Conservation (phyloP, 2,329 filamentous ascomycete species). For the Arthrobotrys sinensis region DNA sequence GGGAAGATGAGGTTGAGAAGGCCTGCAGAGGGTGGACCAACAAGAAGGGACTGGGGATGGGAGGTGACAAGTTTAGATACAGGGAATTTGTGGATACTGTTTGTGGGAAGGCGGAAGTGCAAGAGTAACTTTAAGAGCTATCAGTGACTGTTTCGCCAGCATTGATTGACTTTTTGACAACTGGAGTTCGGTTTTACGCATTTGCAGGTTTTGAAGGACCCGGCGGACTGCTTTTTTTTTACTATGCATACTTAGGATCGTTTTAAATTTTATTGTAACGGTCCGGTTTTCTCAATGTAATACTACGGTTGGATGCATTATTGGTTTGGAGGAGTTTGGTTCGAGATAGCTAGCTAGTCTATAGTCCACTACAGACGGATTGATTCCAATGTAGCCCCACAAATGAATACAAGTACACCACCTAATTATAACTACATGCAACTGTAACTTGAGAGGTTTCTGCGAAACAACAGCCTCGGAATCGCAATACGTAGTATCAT, state of each 20-base stretch:
- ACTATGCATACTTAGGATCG: slow-evolving; percentile 1
- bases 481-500: slow-evolving; percentile 14
- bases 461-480: not conserved
- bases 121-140: slow-evolving; percentile 51
- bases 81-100: slow-evolving; percentile 81
- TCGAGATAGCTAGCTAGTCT: not conserved
- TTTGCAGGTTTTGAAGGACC: slow-evolving; percentile 5
- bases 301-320: slow-evolving; percentile 3
- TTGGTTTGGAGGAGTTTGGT: slow-evolving; percentile 5
- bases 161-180: slow-evolving; percentile 25
- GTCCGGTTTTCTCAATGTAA: slow-evolving; percentile 11
- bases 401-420: not conserved
- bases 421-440: not conserved
- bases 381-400: slow-evolving; percentile 4
- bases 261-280: slow-evolving; percentile 1
- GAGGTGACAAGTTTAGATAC: slow-evolving; percentile 91
- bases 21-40: slow-evolving; percentile 90
- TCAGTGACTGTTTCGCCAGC: not conserved
- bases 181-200: slow-evolving; percentile 37
- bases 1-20: slow-evolving; percentile 81
- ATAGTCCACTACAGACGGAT: not conserved
- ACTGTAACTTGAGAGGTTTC: not conserved
- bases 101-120: slow-evolving; percentile 64
- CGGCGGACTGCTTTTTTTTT: slow-evolving; percentile 12
- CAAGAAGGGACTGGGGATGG: slow-evolving; percentile 74